phyloP scores from a whole-genome alignment of 257 asterid genomes.

The Nicotiana sylvestris region DNA sequence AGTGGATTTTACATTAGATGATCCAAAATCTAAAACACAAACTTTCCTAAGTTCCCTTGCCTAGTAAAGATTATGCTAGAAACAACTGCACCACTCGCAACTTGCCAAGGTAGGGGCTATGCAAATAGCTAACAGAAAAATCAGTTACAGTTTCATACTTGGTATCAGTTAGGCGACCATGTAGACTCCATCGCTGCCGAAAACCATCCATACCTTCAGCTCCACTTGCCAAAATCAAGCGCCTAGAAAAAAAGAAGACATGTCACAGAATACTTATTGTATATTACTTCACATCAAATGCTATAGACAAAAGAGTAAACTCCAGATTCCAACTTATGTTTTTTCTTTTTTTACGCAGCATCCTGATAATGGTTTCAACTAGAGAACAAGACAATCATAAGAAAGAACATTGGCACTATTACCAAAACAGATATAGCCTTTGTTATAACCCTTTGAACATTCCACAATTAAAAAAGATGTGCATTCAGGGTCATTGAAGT shows the following conservation, averaged over 20 bases:
- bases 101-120: background rate
- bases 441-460: too few relatives aligned
- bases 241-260: slow-evolving; percentile 32
- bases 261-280: background rate
- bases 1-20: background rate
- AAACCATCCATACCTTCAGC: slow-evolving; percentile 84
- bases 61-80: background rate
- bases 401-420: background rate
- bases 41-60: background rate
- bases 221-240: slow-evolving; percentile 93
- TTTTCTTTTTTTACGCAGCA: background rate
- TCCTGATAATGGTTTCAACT: background rate
- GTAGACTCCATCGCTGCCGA: slow-evolving; percentile 92
- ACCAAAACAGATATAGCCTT: background rate
- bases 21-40: background rate
- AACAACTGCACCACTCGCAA: background rate
- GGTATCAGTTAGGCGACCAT: slow-evolving; percentile 80
- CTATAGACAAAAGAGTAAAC: background rate
- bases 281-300: background rate
- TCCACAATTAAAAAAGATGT: background rate
- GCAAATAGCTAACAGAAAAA: background rate
- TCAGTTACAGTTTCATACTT: slow-evolving; percentile 38
- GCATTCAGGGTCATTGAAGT: background rate
- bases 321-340: background rate
- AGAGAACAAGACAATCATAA: background rate